These are phyloP conservation scores for Eragrostis curvula DNA, from an alignment of 176 grass and related monocot genomes.

Conservation along the genomic window DNA sequence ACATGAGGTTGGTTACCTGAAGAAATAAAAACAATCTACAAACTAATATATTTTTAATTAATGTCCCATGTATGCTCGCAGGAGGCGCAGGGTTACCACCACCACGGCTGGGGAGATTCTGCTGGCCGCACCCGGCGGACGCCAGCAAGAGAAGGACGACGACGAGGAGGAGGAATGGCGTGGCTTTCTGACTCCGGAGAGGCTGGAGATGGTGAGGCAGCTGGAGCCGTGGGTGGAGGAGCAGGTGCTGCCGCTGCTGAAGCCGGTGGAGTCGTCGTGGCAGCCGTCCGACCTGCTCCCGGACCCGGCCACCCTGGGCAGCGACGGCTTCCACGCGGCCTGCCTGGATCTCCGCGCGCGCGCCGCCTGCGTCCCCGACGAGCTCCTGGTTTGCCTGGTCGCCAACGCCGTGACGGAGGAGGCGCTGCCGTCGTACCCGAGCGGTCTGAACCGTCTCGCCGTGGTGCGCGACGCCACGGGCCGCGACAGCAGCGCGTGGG, in stretches of 20 bases:
- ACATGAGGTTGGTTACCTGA: too few species aligned
- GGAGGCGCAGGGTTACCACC: background rate
- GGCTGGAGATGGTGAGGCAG: slow-evolving; percentile 54
- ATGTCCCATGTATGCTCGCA: background rate
- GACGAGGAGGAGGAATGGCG: background rate
- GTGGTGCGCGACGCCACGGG: slow-evolving; percentile 66
- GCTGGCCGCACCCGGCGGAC: background rate
- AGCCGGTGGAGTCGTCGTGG: slow-evolving; percentile 67
- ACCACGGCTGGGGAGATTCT: background rate
- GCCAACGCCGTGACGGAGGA: slow-evolving; percentile 82
- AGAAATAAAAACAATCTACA: background rate
- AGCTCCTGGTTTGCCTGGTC: slow-evolving; percentile 65
- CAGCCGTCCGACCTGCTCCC: slow-evolving; percentile 75
- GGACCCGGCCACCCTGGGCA: slow-evolving; percentile 41
- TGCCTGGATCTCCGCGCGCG: slow-evolving; percentile 49
- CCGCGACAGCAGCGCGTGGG: slow-evolving; percentile 64
- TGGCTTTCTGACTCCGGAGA: slow-evolving; percentile 52
- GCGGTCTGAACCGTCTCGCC: slow-evolving; percentile 59
- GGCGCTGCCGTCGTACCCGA: slow-evolving; percentile 79
- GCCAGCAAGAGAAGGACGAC: background rate
- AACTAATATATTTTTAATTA: background rate
- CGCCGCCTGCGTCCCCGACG: slow-evolving; percentile 47
- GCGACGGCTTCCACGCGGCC: slow-evolving; percentile 59
- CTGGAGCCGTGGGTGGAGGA: slow-evolving; percentile 64
- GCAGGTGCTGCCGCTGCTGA: slow-evolving; percentile 62